Conservation (phyloP, 257 asterid genomes). For the Plectranthus barbatus region DNA sequence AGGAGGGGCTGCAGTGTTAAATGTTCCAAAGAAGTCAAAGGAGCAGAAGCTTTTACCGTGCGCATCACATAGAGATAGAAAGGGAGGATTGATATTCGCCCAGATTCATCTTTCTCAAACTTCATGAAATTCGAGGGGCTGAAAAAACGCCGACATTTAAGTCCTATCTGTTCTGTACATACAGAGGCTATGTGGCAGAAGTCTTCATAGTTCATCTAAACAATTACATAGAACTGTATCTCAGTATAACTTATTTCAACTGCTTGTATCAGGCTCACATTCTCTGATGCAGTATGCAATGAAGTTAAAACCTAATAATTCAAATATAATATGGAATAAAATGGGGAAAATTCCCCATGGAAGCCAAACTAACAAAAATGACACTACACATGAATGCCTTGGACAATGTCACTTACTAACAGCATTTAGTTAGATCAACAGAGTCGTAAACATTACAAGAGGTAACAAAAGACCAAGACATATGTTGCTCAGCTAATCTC, state of each 20-base stretch:
- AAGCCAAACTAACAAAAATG: slow-evolving; percentile 6
- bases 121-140: slow-evolving; percentile 99
- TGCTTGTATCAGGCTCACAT: slow-evolving; percentile 4
- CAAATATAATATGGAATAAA: not conserved
- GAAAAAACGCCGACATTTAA: slow-evolving; percentile 87
- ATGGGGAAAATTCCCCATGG: not conserved
- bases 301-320: not conserved
- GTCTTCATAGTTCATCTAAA: slow-evolving; percentile 98
- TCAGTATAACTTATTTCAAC: slow-evolving; percentile 22
- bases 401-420: not conserved
- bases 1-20: not conserved
- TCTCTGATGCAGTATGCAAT: not conserved
- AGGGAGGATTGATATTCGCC: slow-evolving; percentile 93
- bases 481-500: not conserved
- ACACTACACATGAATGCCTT: not conserved
- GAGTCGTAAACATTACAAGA: not conserved
- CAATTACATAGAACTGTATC: slow-evolving; percentile 15
- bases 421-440: not conserved
- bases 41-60: slow-evolving; percentile 47
- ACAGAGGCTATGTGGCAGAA: slow-evolving; percentile 99
- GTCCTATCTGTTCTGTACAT: slow-evolving; percentile 96
- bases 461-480: not conserved
- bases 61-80: slow-evolving; percentile 99
- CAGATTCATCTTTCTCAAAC: slow-evolving; percentile 97
- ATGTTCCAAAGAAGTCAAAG: not conserved